Base-by-base conservation (phyloP, 2,329 filamentous ascomycete species). In the Ambrosiella xylebori region DNA sequence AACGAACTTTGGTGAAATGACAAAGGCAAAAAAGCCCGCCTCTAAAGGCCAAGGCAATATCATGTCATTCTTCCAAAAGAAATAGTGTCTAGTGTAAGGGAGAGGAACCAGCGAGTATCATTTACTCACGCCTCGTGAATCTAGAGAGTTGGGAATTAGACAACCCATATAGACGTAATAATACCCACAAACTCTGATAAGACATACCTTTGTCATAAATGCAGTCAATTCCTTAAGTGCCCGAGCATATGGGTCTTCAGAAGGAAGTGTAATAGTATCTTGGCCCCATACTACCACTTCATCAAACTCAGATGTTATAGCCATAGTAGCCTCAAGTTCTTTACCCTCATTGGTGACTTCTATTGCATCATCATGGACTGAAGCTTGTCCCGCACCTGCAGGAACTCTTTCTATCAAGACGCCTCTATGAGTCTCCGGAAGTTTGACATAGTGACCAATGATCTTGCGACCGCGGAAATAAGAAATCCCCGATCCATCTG, bases 41-140 rank as follows among this genome's bases (percentile, higher is more conserved):
- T 71, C 73, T 1, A 87, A 88, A 66, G 69, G 79, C 2, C 84
- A 88, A 65, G 88, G 89, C 2, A 95, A 76, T 67, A 95, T 95
- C 66, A 95, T 90, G 84, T 88, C 84, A 0, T 95, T 95, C 71
- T 95, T 95, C 69, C 77, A 78, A 47, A 95, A 94, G 74, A 93
- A 89, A 66, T 86, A 51, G 47, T 2, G 7, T 51, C 7, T 9
- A 3, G 15, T 15, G 9, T 19, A 35, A 15, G 45, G 3, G 45
- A 6, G 8, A 9, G 47, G 27, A 8, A 9, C 12, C 17, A 1
- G 3, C 35, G 47, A 35, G 7, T 35, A 51, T 35, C 47, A 41
- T 13, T 15, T 27, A 17, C 9, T 54, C 27, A 54, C n/a, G 41
- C 38, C 13, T 54, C 41, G 41, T 54, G 52, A 54, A 54, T 54